Evolutionary conservation across 1,139 yeast genomes (phyloP), one percentile per base, ranked within the genome.

Genomic region (Taphrina flavorubra): DNA sequence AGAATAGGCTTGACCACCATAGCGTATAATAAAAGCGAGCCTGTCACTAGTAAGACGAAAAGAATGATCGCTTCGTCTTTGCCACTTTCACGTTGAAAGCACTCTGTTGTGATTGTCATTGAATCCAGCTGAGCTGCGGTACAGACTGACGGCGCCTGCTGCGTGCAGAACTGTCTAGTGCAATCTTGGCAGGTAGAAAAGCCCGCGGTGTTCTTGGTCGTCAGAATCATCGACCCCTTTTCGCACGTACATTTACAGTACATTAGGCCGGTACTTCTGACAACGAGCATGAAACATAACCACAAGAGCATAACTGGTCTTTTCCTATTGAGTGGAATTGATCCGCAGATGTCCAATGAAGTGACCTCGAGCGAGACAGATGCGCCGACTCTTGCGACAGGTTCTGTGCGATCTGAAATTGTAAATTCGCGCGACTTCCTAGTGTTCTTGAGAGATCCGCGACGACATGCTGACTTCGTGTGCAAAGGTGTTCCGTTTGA

Each of bases 161-260:
- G 39, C 37, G 63, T n/a, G 46, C 69, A 68, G 63, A 59, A 56
- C 20, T 59, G 58, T 20, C 53, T 61, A 1, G 69, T 68, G 31
- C 69, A 68, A 14, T 61, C 69, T n/a, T 25, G 51, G 18, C 69
- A 68, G 14, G 68, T 68, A 14, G 55, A 58, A 14, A 39, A 47
- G 36, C 34, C n/a, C 31, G 40, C 36, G 20, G 61, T 14, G 16
- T 51, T 16, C n/a, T 31, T 44, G 6, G 56, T 34, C 1, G 51
- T 51, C 11, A 67, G 31, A 31, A 68, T 61, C 13, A 47, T 18
- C n/a, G 69, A 68, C 8, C 34, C 14, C 13, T 65, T 65, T 37
- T 59, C 66, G 55, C 69, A 68, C 18, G 68, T 55, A 55, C 69
- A 68, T 55, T 68, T 61, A 42, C 69, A 68, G 39, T 68, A 68